Percentiles rank a stretch among this genome's conserved stretches.
Conservation (phyloP, 441 rosid genomes). For the Melastoma candidum region DNA sequence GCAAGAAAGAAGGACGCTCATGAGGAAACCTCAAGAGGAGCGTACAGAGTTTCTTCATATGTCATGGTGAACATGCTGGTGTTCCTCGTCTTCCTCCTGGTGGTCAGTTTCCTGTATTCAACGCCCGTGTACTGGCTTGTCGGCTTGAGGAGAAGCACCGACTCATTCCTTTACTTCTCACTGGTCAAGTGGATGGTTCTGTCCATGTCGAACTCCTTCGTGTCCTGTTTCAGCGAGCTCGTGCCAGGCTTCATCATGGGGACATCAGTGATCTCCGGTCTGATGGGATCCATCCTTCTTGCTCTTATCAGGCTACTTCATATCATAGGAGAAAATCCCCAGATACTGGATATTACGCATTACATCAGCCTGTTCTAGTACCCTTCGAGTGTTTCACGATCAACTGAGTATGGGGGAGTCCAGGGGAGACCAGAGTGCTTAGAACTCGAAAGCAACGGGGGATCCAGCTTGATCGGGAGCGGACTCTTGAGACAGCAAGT, state of each 20-base stretch:
- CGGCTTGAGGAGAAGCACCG: conserved; percentile 44
- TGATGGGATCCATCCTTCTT: conserved; percentile 77
- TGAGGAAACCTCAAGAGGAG: conserved; percentile 78
- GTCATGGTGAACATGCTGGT: conserved; percentile 37
- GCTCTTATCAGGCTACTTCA: conserved; percentile 80
- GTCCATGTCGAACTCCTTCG: conserved; percentile 78
- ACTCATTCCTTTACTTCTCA: conserved; percentile 63
- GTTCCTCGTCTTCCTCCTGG: conserved; percentile 51
- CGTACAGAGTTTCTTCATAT: conserved; percentile 55
- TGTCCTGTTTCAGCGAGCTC: conserved; percentile 78
- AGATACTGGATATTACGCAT: conserved; percentile 83
- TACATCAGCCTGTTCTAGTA: conserved; percentile 79
- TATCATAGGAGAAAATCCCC: conserved; percentile 51
- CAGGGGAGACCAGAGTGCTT: conserved; percentile 37
- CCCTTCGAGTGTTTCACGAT: conserved; percentile 72
- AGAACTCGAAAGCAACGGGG: conserved; percentile 19
- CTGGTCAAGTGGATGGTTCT: conserved; percentile 78
- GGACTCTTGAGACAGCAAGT: conserved; percentile 53
- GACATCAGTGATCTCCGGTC: conserved; percentile 66
- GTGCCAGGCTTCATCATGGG: conserved; percentile 93
- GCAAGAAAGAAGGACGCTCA: conserved; percentile 68
- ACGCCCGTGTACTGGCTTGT: conserved; percentile 81
- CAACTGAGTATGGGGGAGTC: conserved; percentile 64
- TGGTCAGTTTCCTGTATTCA: conserved; percentile 55
- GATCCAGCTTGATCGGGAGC: conserved; percentile 29